Base-by-base conservation (phyloP, 1,284 basidiomycete genomes). In the Ganoderma resinaceum region DNA sequence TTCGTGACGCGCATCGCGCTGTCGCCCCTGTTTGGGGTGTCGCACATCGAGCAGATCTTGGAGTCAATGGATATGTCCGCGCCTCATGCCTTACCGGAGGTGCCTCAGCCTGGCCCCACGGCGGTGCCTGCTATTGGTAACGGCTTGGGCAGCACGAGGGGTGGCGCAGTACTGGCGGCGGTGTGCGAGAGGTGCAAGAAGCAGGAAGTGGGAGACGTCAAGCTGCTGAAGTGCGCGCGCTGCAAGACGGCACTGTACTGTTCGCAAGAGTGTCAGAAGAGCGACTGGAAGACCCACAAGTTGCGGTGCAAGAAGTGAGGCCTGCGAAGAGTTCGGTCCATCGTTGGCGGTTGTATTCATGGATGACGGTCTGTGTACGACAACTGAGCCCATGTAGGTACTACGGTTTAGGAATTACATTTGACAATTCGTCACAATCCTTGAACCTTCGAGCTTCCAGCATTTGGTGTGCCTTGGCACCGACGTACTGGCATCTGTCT, bases 1-100 rank as follows among this genome's bases (percentile, higher is more conserved):
- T 77, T 80, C 57, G 82, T 80, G 31, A 87, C 86, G 3, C 78
- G 87, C 18, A 75, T 80, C 16, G 87, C 85, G 3, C 78, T 88
- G 42, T 79, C 82, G 9, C 86, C 83, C 0, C 74, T 88, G 0
- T 88, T 87, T 65, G 78, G 82, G 0, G 80, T 85, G n/a, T 78
- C 83, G 9, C 85, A 83, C 66, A 62, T 85, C 68, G 82, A 87
- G 67, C 68, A 72, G 16, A 76, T 82, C 12, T 65, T 62, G 16
- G 60, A 62, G 2, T 1, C 49, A 2, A 3, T 8, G 3, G 11
- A 23, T n/a, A 26, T 23, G 20, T 49, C n/a, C 2, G 7, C 9
- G 9, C 23, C 49, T 7, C n/a, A n/a, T n/a, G n/a, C n/a, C n/a
- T n/a, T n/a, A n/a, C n/a, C 8, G 11, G n/a, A 6, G 7, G 49